phyloP scores from a whole-genome alignment of 305 asterid genomes.

The Withania somnifera region DNA sequence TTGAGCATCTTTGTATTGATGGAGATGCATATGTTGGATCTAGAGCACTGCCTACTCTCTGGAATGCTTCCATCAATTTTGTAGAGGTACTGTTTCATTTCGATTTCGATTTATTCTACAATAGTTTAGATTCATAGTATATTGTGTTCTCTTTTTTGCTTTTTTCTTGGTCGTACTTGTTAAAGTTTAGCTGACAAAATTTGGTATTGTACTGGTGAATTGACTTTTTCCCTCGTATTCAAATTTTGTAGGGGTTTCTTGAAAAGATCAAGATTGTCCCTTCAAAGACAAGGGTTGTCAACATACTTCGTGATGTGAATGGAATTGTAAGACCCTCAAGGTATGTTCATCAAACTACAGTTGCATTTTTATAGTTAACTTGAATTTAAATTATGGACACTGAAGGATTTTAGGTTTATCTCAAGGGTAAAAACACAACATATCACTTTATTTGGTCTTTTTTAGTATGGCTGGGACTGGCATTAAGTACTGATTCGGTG shows the following conservation, averaged over 20 bases:
- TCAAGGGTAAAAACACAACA: not conserved
- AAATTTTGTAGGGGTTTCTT: conserved; percentile 43
- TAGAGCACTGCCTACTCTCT: conserved; percentile 87
- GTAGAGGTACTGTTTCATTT: conserved; percentile 44
- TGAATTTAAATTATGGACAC: not conserved
- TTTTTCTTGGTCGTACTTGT: not conserved
- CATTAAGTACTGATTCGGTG: not conserved
- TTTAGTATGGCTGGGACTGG: not conserved
- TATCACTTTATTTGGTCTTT: not conserved
- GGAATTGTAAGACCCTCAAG: conserved; percentile 83
- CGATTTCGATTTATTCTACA: not conserved
- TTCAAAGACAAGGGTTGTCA: conserved; percentile 57
- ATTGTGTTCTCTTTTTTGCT: not conserved
- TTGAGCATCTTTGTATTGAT: conserved; percentile 52
- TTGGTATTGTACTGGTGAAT: not conserved
- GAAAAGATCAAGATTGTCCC: conserved; percentile 65
- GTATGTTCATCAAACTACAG: conserved; percentile 24
- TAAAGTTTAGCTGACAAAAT: not conserved
- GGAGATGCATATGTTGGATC: conserved; percentile 75
- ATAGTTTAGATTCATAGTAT: too few relatives aligned
- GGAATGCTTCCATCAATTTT: conserved; percentile 53
- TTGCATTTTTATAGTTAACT: not conserved
- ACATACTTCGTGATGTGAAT: conserved; percentile 60
- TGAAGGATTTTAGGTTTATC: not conserved
- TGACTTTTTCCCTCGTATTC: not conserved